A percentile compares a stretch with the other conserved stretches of the same genome.
Conservation (phyloP, 2,329 filamentous ascomycete genomes). For the Alternaria triticina region DNA sequence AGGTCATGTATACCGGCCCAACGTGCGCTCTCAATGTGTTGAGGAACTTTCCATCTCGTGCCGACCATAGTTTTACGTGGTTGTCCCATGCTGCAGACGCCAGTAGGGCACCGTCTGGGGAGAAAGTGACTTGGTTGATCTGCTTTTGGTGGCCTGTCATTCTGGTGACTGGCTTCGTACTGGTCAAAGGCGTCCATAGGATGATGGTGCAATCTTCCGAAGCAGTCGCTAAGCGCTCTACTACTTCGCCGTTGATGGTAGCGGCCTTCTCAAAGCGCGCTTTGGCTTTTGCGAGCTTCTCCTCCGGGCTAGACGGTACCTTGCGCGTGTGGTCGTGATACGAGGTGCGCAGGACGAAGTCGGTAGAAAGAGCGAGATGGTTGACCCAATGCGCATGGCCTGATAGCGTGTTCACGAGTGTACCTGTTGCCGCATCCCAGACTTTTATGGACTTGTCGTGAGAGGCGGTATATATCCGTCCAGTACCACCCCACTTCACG, state of each 20-base stretch:
- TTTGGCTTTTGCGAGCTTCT: conserved; percentile 75
- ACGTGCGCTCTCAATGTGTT: conserved; percentile 88
- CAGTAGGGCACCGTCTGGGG: conserved; percentile 84
- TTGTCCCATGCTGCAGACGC: conserved; percentile 94
- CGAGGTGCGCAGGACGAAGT: conserved; percentile 83
- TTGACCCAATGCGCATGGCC: conserved; percentile 96
- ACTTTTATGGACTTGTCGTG: conserved; percentile 93
- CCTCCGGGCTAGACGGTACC: conserved; percentile 71
- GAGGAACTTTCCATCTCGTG: conserved; percentile 77
- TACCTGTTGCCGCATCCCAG: conserved; percentile 83
- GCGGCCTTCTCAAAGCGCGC: conserved; percentile 86
- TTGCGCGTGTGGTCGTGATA: conserved; percentile 83
- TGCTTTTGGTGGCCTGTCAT: conserved; percentile 96
- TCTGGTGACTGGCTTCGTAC: conserved; percentile 83
- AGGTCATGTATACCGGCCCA: conserved; percentile 88
- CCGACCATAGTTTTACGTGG: conserved; percentile 90
- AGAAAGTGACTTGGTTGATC: conserved; percentile 95
- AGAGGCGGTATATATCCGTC: conserved; percentile 62
- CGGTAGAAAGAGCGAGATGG: conserved; percentile 89
- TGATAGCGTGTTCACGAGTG: conserved; percentile 77
- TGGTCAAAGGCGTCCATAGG: conserved; percentile 81
- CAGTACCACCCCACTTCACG: conserved; percentile 92
- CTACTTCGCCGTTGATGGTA: conserved; percentile 74
- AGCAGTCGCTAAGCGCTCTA: conserved; percentile 86
- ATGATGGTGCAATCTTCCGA: conserved; percentile 97